These are phyloP conservation scores for Acacia melanoxylon DNA, from an alignment of 306 rosid species.

Conservation along the genomic window DNA sequence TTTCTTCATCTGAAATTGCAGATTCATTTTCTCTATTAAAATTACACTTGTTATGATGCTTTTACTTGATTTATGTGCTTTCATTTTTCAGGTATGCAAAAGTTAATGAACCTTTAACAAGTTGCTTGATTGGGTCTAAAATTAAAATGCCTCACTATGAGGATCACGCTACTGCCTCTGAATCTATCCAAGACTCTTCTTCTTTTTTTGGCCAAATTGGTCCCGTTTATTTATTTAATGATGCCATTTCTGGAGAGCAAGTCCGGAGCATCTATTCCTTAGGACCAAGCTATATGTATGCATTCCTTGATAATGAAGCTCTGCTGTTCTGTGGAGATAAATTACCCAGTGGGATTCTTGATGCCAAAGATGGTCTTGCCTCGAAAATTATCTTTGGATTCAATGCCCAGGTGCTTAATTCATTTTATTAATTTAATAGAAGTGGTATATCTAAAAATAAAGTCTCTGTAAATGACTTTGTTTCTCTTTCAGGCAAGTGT, in stretches of 20 bases:
- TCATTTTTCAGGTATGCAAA: constrained; percentile 79
- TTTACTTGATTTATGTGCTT: constrained; percentile 28
- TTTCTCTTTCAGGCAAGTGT: constrained; percentile 77
- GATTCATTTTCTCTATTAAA: constrained; percentile 10
- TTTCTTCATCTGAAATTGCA: constrained; percentile 1
- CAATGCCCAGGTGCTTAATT: constrained; percentile 81
- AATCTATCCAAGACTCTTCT: constrained; percentile 66
- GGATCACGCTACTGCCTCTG: constrained; percentile 48
- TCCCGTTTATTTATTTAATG: constrained; percentile 82
- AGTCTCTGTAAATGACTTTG: constrained; percentile 11
- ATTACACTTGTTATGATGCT: constrained; percentile 4
- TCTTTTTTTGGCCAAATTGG: constrained; percentile 95
- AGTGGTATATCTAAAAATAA: background rate
- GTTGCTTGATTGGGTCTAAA: constrained; percentile 84
- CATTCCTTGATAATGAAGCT: constrained; percentile 88
- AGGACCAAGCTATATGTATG: constrained; percentile 99
- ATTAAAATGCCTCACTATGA: constrained; percentile 59
- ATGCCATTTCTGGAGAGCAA: constrained; percentile 88
- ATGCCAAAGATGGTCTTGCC: constrained; percentile 86
- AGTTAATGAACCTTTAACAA: constrained; percentile 73
- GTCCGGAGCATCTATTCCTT: constrained; percentile 81
- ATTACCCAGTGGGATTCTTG: constrained; percentile 76
- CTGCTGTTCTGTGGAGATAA: constrained; percentile 65
- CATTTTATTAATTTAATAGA: constrained; percentile 13
- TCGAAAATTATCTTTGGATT: constrained; percentile 86